Base-by-base conservation (phyloP, 768 basidiomycete species). In the Podaxis sp. region DNA sequence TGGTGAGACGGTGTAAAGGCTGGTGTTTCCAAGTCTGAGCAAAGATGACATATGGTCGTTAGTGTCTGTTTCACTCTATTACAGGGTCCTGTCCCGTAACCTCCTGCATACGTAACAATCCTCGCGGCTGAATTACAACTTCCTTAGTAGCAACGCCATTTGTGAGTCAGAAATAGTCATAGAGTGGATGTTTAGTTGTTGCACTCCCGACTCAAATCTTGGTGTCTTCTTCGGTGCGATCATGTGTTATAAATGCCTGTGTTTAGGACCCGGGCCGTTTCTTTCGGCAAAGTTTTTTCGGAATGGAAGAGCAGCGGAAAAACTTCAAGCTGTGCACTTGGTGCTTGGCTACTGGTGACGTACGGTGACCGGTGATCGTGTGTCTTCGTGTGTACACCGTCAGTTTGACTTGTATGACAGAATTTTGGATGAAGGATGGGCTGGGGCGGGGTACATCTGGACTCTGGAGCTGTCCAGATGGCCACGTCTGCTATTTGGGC, bases 71-170 rank as follows among this genome's bases (percentile, higher is more conserved):
- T 55, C 52, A 43, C 38, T 22, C 11, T 55, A 19, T 37, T 13
- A 24, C 50, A 60, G 50, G 50, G 36, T n/a, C 53, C 43, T n/a
- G 12, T 12, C 33, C 25, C 27, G 29, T 19, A 37, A 61, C 27
- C 38, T 15, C 19, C n/a, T 24, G 11, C n/a, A 33, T 61, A 61
- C 55, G 54, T 61, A 61, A 61, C 19, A 19, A 27, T 24, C 60
- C 60, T 46, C 41, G 24, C 49, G 40, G 11, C 5, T 49, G 52
- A 54, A 19, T 37, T 22, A n/a, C 9, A 49, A 49, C 5, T n/a
- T 49, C 47, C 22, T 49, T 24, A 24, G 19, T 22, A 49, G 41
- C 51, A 3, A 29, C 51, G 17, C 13, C 15, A 29, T 53, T 13
- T 17, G 29, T 17, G 17, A 55, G 47, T 51, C 57, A 59, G 55